Percentiles rank a stretch among this genome's conserved stretches.
These are phyloP conservation scores for Podospora tetraspora DNA, from an alignment of 495 filamentous ascomycete genomes.

Conservation along the genomic window DNA sequence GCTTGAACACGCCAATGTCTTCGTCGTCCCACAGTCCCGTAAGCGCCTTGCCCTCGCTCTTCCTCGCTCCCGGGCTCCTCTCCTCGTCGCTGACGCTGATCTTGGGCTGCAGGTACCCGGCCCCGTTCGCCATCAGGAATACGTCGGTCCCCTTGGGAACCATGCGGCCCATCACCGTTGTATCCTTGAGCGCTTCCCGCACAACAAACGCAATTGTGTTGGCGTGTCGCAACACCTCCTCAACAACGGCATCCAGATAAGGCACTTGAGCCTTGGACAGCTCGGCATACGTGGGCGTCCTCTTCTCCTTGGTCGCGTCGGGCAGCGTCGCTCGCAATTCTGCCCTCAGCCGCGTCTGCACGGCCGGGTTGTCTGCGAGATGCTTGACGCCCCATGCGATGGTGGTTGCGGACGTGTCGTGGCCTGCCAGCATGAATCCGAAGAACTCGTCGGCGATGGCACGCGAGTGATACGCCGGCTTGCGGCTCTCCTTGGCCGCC, in stretches of 20 bases:
- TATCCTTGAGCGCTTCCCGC: slow-evolving; percentile 32
- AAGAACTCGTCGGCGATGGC: slow-evolving; percentile 34
- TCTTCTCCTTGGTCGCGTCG: slow-evolving; percentile 7
- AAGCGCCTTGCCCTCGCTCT: slow-evolving; percentile 19
- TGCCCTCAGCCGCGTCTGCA: slow-evolving; percentile 25
- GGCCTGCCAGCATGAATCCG: slow-evolving; percentile 28
- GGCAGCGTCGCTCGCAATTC: slow-evolving; percentile 18
- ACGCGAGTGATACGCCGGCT: slow-evolving; percentile 21
- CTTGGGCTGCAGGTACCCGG: slow-evolving; percentile 21
- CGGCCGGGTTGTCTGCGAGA: slow-evolving; percentile 25
- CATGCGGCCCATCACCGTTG: slow-evolving; percentile 28
- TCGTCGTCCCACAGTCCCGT: slow-evolving; percentile 37
- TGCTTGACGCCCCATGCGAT: slow-evolving; percentile 32
- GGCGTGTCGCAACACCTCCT: slow-evolving; percentile 25
- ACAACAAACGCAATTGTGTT: slow-evolving; percentile 17
- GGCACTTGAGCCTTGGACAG: slow-evolving; percentile 17
- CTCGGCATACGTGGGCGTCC: slow-evolving; percentile 22
- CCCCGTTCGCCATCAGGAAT: slow-evolving; percentile 28
- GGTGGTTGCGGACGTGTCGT: slow-evolving; percentile 27
- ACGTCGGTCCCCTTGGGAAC: slow-evolving; percentile 41
- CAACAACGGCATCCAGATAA: slow-evolving; percentile 32
- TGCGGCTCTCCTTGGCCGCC: slow-evolving; percentile 29
- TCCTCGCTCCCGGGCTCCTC: slow-evolving; percentile 31
- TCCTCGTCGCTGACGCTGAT: slow-evolving; percentile 15
- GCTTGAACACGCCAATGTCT: slow-evolving; percentile 39